Conservation (phyloP, 2,329 filamentous ascomycete species). For the Diplocarpon rosae region DNA sequence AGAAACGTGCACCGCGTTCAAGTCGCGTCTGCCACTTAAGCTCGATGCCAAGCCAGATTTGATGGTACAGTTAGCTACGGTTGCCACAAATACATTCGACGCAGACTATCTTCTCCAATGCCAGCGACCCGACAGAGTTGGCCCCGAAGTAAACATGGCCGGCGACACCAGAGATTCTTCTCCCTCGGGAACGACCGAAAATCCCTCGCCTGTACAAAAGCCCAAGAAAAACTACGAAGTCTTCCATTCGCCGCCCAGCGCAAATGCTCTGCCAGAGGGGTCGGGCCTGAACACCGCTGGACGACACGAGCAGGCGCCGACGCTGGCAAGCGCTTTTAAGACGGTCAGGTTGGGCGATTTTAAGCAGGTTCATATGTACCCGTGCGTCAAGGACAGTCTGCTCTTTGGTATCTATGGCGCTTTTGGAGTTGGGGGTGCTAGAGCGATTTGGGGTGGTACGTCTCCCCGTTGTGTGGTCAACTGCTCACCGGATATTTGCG, state of each 20-base stretch:
- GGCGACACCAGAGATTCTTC: constrained; percentile 29
- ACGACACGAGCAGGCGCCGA: constrained; percentile 26
- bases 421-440: constrained; percentile 62
- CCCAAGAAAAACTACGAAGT: constrained; percentile 31
- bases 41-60: neutral
- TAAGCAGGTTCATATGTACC: constrained; percentile 60
- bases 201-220: constrained; percentile 27
- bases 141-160: constrained; percentile 20
- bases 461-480: neutral
- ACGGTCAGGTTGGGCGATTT: constrained; percentile 61
- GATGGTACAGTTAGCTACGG: neutral
- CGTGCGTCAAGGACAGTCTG: constrained; percentile 74
- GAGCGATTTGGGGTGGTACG: constrained; percentile 64
- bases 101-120: too few relatives aligned
- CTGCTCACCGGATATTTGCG: neutral
- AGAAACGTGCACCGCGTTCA: constrained; percentile 5
- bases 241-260: constrained; percentile 26
- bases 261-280: constrained; percentile 26
- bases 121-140: too few relatives aligned
- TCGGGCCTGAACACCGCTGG: constrained; percentile 28
- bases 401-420: constrained; percentile 75
- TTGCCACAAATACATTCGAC: neutral
- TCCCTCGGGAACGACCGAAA: constrained; percentile 28
- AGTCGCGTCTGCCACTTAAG: constrained; percentile 9
- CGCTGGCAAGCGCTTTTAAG: constrained; percentile 51